Base-by-base conservation (phyloP, 225 moss, liverwort and hornwort genomes). In the Straminergon stramineum region DNA sequence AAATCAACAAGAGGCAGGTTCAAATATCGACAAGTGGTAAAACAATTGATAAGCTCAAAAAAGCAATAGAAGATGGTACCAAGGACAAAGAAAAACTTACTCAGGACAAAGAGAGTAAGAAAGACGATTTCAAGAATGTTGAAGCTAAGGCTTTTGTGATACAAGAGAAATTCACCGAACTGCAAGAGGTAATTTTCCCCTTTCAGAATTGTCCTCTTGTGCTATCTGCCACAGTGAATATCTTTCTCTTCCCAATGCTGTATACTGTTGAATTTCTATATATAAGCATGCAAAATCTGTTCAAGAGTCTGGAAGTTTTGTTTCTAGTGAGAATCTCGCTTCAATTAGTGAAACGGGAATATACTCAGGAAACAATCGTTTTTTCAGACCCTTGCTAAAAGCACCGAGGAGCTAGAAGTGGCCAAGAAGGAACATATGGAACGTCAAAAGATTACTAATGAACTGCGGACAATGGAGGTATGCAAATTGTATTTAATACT, bases 1-100 rank as follows among this genome's bases (percentile, higher is more conserved):
- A 95, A 79, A 94, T 99, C 86, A 97, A 97, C 89, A 95, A 92
- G 88, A 99, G 95, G 88, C 96, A 97, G 88, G 99, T 99, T 75
- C 97, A 93, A 88, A 92, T 97, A 89, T 93, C 94, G 52, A 96
- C 95, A 45, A 94, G 96, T 81, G 89, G 93, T 85, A 97, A 95
- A 84, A 95, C 96, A 41, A 91, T 97, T 37, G 85, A 93, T 81
- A 94, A 93, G 71, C 90, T 96, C 80, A 88, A 84, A 79, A 96
- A 95, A 86, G 89, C 92, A 66, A 94, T 99, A 24, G 96, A 97
- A 91, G 92, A 96, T 87, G 91, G 95, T 63, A 91, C 74, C 22
- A 89, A 87, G 78, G 96, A 97, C 83, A 96, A 90, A 90, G 93
- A 91, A 14, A 99, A 94, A 84, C 88, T 96, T 51, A 77, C 90